Evolutionary conservation across 1,284 basidiomycete species (phyloP).

Genomic region (Hypsizygus ulmarius): DNA sequence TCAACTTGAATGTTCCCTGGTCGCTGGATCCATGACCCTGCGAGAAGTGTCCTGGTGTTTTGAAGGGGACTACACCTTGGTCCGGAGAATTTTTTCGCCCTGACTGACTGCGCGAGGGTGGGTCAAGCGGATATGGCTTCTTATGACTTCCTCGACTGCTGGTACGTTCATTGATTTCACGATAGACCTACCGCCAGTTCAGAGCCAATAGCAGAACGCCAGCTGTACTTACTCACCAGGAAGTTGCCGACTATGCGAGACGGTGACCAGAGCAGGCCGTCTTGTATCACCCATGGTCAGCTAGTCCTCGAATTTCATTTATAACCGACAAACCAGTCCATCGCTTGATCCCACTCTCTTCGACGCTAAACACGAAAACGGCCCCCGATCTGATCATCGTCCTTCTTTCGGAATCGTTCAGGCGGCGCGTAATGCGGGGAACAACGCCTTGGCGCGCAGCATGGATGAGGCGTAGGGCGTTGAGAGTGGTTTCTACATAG

Average conservation of each 20-base stretch:
- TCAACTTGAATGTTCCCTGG: slow-evolving; percentile 64
- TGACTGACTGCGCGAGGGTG: slow-evolving; percentile 31
- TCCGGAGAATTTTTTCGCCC: slow-evolving; percentile 38
- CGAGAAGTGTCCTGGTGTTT: slow-evolving; percentile 25
- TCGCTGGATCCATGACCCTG: slow-evolving; percentile 37
- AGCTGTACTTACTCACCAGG: slow-evolving; percentile 45
- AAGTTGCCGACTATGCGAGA: slow-evolving; percentile 82
- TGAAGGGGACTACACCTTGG: slow-evolving; percentile 35
- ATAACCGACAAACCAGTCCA: slow-evolving; percentile 57
- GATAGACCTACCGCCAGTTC: slow-evolving; percentile 54
- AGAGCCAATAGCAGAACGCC: slow-evolving; percentile 2
- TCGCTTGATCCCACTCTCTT: slow-evolving; percentile 80
- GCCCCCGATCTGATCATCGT: slow-evolving; percentile 77
- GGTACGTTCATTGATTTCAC: slow-evolving; percentile 66
- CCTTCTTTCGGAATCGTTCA: slow-evolving; percentile 73
- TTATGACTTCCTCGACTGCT: slow-evolving; percentile 47
- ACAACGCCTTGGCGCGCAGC: slow-evolving; percentile 71
- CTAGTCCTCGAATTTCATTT: slow-evolving; percentile 8
- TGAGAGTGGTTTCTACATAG: slow-evolving; percentile 73
- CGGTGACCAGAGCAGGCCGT: slow-evolving; percentile 78
- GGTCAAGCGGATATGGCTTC: slow-evolving; percentile 42
- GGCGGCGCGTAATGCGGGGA: slow-evolving; percentile 72
- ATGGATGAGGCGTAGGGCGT: slow-evolving; percentile 77
- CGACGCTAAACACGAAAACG: slow-evolving; percentile 80
- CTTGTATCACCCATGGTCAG: slow-evolving; percentile 29